Percentiles rank a stretch among this genome's conserved stretches.
Conservation (phyloP, 2,329 filamentous ascomycete species). For the Diaporthe sp. region DNA sequence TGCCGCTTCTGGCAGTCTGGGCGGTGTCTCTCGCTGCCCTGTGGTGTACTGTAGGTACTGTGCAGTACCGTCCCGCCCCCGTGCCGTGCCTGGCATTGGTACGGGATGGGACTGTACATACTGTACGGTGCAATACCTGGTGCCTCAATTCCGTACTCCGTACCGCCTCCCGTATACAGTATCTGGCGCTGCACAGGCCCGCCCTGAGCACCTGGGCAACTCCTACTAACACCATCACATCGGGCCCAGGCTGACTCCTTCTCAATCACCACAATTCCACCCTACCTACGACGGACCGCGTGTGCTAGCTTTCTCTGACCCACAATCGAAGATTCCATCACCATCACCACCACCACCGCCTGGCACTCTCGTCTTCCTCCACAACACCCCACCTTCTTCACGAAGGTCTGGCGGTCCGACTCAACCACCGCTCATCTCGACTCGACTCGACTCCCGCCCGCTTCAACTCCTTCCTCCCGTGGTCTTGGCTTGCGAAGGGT, state of each 20-base stretch:
- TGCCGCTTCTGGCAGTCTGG: constrained; percentile 11
- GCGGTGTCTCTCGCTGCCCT: neutral
- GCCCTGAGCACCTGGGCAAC: constrained; percentile 13
- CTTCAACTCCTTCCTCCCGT: constrained; percentile 19
- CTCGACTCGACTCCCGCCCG: constrained; percentile 2
- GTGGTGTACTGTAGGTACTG: neutral
- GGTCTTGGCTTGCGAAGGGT: constrained; percentile 32
- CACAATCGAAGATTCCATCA: constrained; percentile 41
- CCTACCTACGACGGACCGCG: constrained; percentile 6
- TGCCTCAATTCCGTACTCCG: constrained; percentile 7
- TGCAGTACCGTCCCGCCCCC: neutral
- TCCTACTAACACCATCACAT: constrained; percentile 19
- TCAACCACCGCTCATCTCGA: constrained; percentile 1
- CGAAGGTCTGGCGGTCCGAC: constrained; percentile 37
- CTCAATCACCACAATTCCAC: constrained; percentile 32
- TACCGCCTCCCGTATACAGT: constrained; percentile 17
- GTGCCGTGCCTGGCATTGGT: constrained; percentile 13
- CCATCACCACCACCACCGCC: constrained; percentile 30
- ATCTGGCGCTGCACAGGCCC: constrained; percentile 7
- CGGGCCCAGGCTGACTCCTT: constrained; percentile 12
- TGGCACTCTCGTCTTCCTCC: constrained; percentile 16
- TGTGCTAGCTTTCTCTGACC: constrained; percentile 31
- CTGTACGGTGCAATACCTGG: constrained; percentile 2
- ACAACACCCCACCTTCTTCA: constrained; percentile 39
- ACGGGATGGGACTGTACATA: neutral